Conservation (phyloP, 805 yeast genomes). For the Kodamaea neixiangensis region DNA sequence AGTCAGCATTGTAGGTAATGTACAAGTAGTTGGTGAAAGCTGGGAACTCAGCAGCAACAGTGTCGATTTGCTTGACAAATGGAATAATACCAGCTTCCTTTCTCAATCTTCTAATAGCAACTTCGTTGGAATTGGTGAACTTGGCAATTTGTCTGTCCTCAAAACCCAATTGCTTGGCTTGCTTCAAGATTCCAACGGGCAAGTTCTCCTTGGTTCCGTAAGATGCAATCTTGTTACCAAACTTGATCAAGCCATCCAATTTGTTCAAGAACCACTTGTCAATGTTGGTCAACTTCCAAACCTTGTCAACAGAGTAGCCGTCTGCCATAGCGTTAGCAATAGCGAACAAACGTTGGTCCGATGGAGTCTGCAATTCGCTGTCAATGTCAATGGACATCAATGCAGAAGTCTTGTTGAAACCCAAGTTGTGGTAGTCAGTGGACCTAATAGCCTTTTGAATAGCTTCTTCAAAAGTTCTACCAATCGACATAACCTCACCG, state of each 20-base stretch:
- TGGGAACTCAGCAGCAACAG: constrained; percentile 99
- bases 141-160: constrained; percentile 96
- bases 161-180: constrained; percentile 95
- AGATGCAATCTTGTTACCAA: constrained; percentile 61
- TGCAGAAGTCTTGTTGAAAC: constrained; percentile 83
- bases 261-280: constrained; percentile 97
- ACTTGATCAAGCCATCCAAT: constrained; percentile 70
- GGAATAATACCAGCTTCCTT: constrained; percentile 86
- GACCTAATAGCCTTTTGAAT: constrained; percentile 97
- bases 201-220: constrained; percentile 60
- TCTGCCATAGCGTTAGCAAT: constrained; percentile 90
- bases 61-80: constrained; percentile 94
- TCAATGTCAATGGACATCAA: constrained; percentile 92
- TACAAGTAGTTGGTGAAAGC: constrained; percentile 93
- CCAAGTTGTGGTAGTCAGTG: constrained; percentile 93
- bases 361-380: constrained; percentile 89
- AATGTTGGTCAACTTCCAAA: constrained; percentile 87
- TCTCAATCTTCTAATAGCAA: constrained; percentile 87
- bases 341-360: constrained; percentile 96
- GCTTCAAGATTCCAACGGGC: constrained; percentile 63
- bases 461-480: constrained; percentile 96
- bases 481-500: constrained; percentile 98
- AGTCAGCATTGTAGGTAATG: constrained; percentile 90
- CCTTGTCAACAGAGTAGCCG: constrained; percentile 89
- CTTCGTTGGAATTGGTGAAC: constrained; percentile 85